Base-by-base conservation (phyloP, 2,329 filamentous ascomycete species). In the Talaromyces sp. region DNA sequence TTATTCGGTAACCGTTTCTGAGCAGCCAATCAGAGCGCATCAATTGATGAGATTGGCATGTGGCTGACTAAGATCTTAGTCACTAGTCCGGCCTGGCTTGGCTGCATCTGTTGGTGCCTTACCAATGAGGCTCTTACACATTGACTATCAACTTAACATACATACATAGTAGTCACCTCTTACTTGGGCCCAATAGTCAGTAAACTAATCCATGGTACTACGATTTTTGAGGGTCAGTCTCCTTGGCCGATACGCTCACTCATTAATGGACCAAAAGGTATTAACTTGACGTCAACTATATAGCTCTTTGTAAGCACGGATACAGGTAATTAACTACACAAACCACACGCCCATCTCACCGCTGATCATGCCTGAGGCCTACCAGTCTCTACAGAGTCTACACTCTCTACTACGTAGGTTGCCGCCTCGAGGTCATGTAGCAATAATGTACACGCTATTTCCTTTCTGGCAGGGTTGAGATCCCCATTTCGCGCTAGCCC, bases 1-100 rank as follows among this genome's bases (percentile, higher is more conserved):
- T 52, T 31, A 25, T 3, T 52, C 50, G 50, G 28, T 21, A 21
- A 14, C 48, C 28, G 58, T 44, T 21, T 2, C 9, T 21, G 25
- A 31, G 18, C 31, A 18, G 44, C 58, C 58, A 60, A 60, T 60
- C 33, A 60, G 6, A 39, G 37, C 11, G 3, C 8, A 3, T 5
- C 14, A 50, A 31, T 28, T 21, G 11, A 31, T 5, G 25, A n/a
- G 12, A 11, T 3, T 3, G 28, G 28, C 28, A 25, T 2, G 2
- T 37, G 6, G 54, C 25, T 62, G 55, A 62, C 61, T 62, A 52
- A 62, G 44, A 56, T 23, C 28, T 25, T 21, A 62, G 42, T 58
- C 40, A 58, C 16, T 18, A n/a, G 16, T 8, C 14, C 1, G 14
- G 16, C 46, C 31, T 50, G 33, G 23, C 55, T 58, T 44, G 55